A percentile compares a stretch with the other conserved stretches of the same genome.
phyloP scores from a whole-genome alignment of 1,284 basidiomycete species.

The Microbotryum silenes-acaulis region DNA sequence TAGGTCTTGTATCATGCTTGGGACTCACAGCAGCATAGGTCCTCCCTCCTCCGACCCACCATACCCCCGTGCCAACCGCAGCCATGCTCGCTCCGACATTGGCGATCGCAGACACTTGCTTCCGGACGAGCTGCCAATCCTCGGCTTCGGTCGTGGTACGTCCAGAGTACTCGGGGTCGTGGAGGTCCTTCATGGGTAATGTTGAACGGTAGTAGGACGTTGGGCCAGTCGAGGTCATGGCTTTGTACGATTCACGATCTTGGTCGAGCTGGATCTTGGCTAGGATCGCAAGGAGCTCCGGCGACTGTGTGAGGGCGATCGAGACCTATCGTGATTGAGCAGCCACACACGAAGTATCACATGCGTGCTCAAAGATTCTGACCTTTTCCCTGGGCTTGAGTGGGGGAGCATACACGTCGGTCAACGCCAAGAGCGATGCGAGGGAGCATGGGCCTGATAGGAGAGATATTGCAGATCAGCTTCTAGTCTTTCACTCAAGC shows the following conservation, averaged over 20 bases:
- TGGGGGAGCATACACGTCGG: constrained; percentile 19
- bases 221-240: constrained; percentile 18
- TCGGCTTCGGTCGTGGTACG: constrained; percentile 15
- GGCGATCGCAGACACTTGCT: constrained; percentile 33
- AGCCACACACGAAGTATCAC: background rate
- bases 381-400: constrained; percentile 20
- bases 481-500: background rate
- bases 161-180: background rate
- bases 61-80: constrained; percentile 32
- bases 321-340: too few relatives aligned
- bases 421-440: constrained; percentile 14
- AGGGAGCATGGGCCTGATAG: constrained; percentile 11
- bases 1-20: background rate
- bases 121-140: constrained; percentile 32
- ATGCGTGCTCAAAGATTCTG: background rate
- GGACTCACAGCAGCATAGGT: constrained; percentile 25
- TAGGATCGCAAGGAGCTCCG: constrained; percentile 32
- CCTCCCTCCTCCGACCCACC: constrained; percentile 33
- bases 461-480: background rate
- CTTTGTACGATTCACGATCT: constrained; percentile 27
- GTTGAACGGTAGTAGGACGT: constrained; percentile 5
- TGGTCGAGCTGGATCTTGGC: constrained; percentile 25
- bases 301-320: constrained; percentile 16
- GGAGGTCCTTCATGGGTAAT: constrained; percentile 11
- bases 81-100: constrained; percentile 35